phyloP scores from a whole-genome alignment of 2,329 filamentous ascomycete species.

The Sodiomyces alkalinus region DNA sequence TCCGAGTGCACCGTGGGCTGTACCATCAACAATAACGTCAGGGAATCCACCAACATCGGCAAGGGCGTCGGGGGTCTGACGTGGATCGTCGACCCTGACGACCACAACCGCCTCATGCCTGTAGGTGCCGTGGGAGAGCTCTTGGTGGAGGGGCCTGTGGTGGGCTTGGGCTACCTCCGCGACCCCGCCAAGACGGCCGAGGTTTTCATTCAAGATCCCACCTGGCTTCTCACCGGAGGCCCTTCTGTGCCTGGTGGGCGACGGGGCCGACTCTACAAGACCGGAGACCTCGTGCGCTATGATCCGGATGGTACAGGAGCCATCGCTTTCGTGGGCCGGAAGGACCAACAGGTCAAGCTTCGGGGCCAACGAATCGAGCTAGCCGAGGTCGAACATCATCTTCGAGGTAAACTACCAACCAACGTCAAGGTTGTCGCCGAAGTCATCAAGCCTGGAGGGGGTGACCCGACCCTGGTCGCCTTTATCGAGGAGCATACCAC shows the following conservation, averaged over 20 bases:
- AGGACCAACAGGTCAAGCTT: constrained; percentile 54
- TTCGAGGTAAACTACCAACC: constrained; percentile 25
- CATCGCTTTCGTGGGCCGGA: constrained; percentile 44
- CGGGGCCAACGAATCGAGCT: constrained; percentile 50
- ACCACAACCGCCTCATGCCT: constrained; percentile 29
- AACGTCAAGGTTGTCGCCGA: constrained; percentile 30
- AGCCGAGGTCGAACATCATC: constrained; percentile 34
- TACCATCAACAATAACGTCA: constrained; percentile 29
- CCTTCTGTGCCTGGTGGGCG: constrained; percentile 21
- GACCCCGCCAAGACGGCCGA: constrained; percentile 40
- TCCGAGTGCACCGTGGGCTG: constrained; percentile 39
- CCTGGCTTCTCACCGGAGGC: constrained; percentile 30
- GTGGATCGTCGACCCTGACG: constrained; percentile 36
- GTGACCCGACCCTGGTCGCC: constrained; percentile 28
- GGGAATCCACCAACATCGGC: constrained; percentile 29
- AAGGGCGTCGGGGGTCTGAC: constrained; percentile 28
- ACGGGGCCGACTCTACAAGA: constrained; percentile 37
- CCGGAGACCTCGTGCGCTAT: constrained; percentile 43
- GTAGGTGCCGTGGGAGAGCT: constrained; percentile 35
- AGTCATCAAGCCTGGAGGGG: constrained; percentile 28
- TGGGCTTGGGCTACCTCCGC: constrained; percentile 46
- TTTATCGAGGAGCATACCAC: constrained; percentile 23
- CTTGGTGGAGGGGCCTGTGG: constrained; percentile 41
- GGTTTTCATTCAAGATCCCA: constrained; percentile 40
- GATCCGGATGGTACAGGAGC: constrained; percentile 35